phyloP scores from a whole-genome alignment of 768 basidiomycete species.

The Termitomyces sp. region DNA sequence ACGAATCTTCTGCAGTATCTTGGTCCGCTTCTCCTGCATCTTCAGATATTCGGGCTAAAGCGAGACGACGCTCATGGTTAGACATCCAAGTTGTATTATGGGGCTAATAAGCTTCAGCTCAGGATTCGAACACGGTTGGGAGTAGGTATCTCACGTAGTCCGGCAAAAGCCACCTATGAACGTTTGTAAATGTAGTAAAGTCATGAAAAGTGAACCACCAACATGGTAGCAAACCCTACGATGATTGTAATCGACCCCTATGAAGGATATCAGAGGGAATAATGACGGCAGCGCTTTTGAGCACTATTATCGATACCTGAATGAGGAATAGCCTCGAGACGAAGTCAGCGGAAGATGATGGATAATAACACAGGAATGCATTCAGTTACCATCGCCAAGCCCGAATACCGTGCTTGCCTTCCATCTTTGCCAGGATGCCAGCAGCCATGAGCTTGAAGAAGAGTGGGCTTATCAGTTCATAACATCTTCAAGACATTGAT shows the following conservation, averaged over 20 bases:
- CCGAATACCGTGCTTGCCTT: constrained; percentile 60
- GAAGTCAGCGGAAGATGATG: too few species aligned
- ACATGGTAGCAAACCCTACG: constrained; percentile 56
- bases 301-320: constrained; percentile 40
- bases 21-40: constrained; percentile 66
- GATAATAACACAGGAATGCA: not conserved
- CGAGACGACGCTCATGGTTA: constrained; percentile 47
- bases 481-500: not conserved
- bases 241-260: constrained; percentile 61
- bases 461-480: not conserved
- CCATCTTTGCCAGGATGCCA: constrained; percentile 67
- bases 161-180: constrained; percentile 50
- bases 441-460: constrained; percentile 59
- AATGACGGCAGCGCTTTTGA: not conserved
- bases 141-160: constrained; percentile 47
- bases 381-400: constrained; percentile 63
- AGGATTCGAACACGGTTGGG: too few species aligned
- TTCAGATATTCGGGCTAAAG: constrained; percentile 63
- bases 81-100: constrained; percentile 62
- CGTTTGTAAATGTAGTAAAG: not conserved
- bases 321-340: constrained; percentile 62
- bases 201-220: constrained; percentile 12
- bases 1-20: constrained; percentile 57
- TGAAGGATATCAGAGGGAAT: not conserved
- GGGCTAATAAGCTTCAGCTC: constrained; percentile 34